Base-by-base conservation (phyloP, 2,329 filamentous ascomycete genomes). In the Aspergillus viridinutans region DNA sequence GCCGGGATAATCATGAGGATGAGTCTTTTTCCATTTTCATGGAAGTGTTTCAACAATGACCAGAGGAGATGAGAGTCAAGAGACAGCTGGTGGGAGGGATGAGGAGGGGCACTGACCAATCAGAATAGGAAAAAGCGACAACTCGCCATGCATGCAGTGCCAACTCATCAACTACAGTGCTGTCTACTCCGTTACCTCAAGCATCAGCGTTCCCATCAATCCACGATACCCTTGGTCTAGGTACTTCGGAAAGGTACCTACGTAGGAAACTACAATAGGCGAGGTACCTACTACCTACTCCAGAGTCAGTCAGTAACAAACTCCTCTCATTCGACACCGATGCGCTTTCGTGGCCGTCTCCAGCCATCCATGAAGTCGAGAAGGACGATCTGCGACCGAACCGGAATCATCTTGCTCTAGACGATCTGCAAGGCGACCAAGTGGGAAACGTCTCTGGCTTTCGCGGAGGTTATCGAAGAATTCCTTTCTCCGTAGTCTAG, bases 91-190 rank as follows among this genome's bases (percentile, higher is more conserved):
- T 55, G 60, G 65, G 61, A 59, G 56, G 54, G 45, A 47, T 50
- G 63, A 58, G 63, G 64, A 56, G 67, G 65, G 61, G 50, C 62
- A 54, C 59, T 59, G 58, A 61, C 69, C 62, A 70, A 71, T 70
- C 67, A 71, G 50, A 43, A 26, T 43, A 12, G 12, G 17, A 35
- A 49, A 43, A 45, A 43, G 49, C 59, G 54, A 56, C 62, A 58
- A 62, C 66, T 64, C 59, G 64, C 68, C 64, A 68, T 70, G 69
- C 69, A 72, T 71, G 68, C 67, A 69, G 52, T 71, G 69, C 63
- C 63, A 65, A 55, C 63, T 53, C 63, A 65, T 64, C 63, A 54
- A 43, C 28, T 29, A 29, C 28, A 29, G 28, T 10, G 3, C 28
- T 29, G 28, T 29, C 28, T 29, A 12, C 28, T 29, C 28, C 28